Evolutionary conservation across 768 basidiomycete genomes (phyloP).

Genomic region (Multifurca ochricompacta): DNA sequence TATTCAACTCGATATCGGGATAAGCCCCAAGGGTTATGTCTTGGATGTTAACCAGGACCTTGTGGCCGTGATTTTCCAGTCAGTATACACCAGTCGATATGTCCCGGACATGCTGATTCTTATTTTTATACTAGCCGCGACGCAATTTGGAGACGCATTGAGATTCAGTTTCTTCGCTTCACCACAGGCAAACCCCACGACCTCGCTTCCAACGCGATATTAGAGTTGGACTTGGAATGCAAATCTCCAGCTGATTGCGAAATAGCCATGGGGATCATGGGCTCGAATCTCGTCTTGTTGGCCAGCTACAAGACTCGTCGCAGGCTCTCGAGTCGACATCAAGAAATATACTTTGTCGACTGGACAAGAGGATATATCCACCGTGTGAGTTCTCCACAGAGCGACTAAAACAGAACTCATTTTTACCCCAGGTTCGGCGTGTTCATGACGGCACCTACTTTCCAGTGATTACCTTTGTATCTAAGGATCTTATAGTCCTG

Average conservation of each 20-base stretch:
- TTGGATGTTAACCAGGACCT: constrained; percentile 15
- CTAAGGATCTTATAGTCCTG: constrained; percentile 10
- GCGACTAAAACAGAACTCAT: background rate
- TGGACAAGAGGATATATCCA: constrained; percentile 7
- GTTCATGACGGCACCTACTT: constrained; percentile 13
- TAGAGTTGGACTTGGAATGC: constrained; percentile 7
- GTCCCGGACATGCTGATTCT: background rate
- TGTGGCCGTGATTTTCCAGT: constrained; percentile 10
- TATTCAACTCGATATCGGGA: constrained; percentile 6
- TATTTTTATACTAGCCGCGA: background rate
- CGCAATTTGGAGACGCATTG: constrained; percentile 2
- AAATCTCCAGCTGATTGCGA: constrained; percentile 10
- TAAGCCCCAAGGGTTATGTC: constrained; percentile 15
- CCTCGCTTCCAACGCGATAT: background rate
- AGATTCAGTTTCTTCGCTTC: constrained; percentile 6
- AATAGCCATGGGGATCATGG: constrained; percentile 13
- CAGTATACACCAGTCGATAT: background rate
- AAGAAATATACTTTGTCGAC: constrained; percentile 7
- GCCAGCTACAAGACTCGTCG: constrained; percentile 7
- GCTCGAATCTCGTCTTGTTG: constrained; percentile 4
- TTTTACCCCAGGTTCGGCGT: constrained; percentile 1
- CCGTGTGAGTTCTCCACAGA: constrained; percentile 1
- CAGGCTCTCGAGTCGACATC: constrained; percentile 6
- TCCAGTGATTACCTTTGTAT: constrained; percentile 7
- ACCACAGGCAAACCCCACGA: constrained; percentile 5